Evolutionary conservation across 306 rosid genomes (phyloP).

Genomic region (Bauhinia variegata): DNA sequence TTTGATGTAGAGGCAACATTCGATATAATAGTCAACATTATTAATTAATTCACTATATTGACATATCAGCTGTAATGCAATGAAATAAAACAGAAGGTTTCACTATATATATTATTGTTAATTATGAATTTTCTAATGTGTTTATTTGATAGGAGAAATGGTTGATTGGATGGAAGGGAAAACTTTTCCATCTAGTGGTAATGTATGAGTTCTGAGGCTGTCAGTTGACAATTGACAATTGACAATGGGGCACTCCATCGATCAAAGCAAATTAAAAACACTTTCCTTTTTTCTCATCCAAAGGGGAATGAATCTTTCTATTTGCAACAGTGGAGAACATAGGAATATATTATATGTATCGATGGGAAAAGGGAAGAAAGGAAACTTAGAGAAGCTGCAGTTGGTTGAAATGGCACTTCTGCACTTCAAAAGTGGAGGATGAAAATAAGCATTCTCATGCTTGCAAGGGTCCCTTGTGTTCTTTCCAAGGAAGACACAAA

Average conservation of each 20-base stretch:
- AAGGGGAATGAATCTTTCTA: conserved; percentile 22
- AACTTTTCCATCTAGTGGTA: conserved; percentile 2
- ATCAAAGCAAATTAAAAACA: conserved; percentile 20
- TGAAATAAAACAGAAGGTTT: conserved; percentile 5
- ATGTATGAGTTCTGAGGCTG: too few relatives aligned
- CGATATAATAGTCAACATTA: conserved; percentile 22
- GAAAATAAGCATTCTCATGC: conserved; percentile 38
- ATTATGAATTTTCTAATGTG: conserved; percentile 15
- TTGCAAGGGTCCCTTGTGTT: conserved; percentile 54
- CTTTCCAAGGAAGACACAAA: conserved; percentile 36
- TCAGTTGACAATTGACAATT: too few relatives aligned
- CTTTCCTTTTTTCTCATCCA: not conserved
- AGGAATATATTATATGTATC: conserved; percentile 26
- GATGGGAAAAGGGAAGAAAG: conserved; percentile 44
- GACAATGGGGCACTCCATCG: conserved; percentile 30
- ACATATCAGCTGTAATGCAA: conserved; percentile 26
- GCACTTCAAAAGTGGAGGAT: conserved; percentile 47
- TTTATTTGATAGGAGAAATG: conserved; percentile 26
- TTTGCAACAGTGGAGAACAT: conserved; percentile 34
- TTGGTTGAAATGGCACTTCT: conserved; percentile 44
- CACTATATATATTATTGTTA: conserved; percentile 18
- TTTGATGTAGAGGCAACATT: conserved; percentile 40
- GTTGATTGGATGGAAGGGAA: conserved; percentile 37
- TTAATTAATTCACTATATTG: conserved; percentile 24
- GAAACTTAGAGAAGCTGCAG: conserved; percentile 44